A percentile compares a stretch with the other conserved stretches of the same genome.
Evolutionary conservation across 73 alveolate genomes (phyloP).

Genomic region (Paramecium sexaurelia): DNA sequence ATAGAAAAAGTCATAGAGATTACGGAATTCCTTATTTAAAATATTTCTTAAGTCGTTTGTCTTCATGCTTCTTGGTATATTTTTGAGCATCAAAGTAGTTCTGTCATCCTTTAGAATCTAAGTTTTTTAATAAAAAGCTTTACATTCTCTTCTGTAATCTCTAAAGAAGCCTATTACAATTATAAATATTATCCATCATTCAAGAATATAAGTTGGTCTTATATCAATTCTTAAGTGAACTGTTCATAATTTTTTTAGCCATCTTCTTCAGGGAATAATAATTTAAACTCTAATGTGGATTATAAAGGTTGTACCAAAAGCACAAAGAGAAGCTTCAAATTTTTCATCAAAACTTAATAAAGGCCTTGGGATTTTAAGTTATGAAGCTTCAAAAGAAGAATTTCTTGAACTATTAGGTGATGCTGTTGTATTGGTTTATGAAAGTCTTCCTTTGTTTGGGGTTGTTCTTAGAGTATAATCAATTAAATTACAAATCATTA

Average conservation of each 20-base stretch:
- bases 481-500: slow-evolving; percentile 38
- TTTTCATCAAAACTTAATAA: slow-evolving; percentile 22
- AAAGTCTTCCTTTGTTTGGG: background rate
- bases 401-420: slow-evolving; percentile 40
- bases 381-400: slow-evolving; percentile 36
- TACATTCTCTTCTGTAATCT: slow-evolving; percentile 35
- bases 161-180: background rate
- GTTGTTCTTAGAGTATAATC: slow-evolving; percentile 46
- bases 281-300: slow-evolving; percentile 35
- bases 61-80: slow-evolving; percentile 37
- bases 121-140: background rate
- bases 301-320: slow-evolving; percentile 15
- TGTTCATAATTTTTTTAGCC: background rate
- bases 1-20: slow-evolving; percentile 21
- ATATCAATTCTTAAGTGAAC: slow-evolving; percentile 18
- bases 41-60: slow-evolving; percentile 7
- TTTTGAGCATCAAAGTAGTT: slow-evolving; percentile 50
- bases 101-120: slow-evolving; percentile 38
- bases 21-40: slow-evolving; percentile 22
- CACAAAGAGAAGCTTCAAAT: slow-evolving; percentile 50
- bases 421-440: slow-evolving; percentile 46
- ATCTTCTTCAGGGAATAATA: slow-evolving; percentile 51
- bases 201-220: background rate
- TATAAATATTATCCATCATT: background rate
- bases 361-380: slow-evolving; percentile 11